Evolutionary conservation across 2,329 filamentous ascomycete genomes (phyloP), one percentile per base, ranked within the genome.

Genomic region (Paecilomyces fulvus): DNA sequence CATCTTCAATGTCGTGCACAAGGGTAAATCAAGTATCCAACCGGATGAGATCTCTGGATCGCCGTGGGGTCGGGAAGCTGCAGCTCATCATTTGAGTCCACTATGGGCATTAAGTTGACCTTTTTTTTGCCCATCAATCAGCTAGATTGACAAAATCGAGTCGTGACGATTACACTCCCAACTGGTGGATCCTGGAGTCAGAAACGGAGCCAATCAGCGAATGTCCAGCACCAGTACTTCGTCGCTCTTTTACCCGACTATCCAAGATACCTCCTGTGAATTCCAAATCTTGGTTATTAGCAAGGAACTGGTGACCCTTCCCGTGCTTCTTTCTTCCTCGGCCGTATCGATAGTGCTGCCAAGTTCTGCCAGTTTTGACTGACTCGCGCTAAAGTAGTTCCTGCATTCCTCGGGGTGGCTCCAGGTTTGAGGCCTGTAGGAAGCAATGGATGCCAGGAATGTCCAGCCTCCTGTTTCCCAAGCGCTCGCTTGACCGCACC

Each of bases 121-220:
- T 58, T 56, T 46, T 25, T 55, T 56, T 51, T 52, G 53, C 56
- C 14, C 49, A 20, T 49, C 48, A 49, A 49, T 28, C 48, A 49
- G 48, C 21, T 49, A 20, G 37, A 17, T 28, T 49, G 20, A 23
- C 25, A 28, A 28, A 28, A 25, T 25, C 48, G 10, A 58, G 59
- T 62, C 63, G 71, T 73, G 70, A 72, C 69, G 69, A 62, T 66
- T 73, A 72, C 66, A 73, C 58, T 65, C 43, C 37, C 50, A 30
- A 21, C 54, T 25, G 49, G 46, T 31, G 53, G 52, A 53, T 31
- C 48, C 53, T 48, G 54, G 30, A 56, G 51, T 37, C 52, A 53
- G 21, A 20, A 49, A 25, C 7, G 48, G 10, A 17, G 14, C 37
- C 37, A 43, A 43, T 43, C 37, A 12, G 14, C 20, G 37, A 9